Evolutionary conservation across 2,329 filamentous ascomycete species (phyloP).

Genomic region (Myriosclerotinia duriaeana): DNA sequence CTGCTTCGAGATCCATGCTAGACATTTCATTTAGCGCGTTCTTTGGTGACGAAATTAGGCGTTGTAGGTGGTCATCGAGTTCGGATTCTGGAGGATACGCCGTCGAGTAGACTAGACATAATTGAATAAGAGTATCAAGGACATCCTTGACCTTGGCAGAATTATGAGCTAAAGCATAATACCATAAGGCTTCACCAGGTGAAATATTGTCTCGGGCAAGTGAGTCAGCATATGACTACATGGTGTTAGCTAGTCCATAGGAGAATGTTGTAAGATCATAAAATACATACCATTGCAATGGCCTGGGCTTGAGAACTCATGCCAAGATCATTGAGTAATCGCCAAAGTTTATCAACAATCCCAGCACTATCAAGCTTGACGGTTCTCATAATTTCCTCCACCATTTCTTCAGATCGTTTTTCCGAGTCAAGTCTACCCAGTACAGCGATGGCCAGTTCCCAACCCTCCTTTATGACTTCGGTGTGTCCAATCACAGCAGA

Average conservation of each 20-base stretch:
- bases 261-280: neutral
- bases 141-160: constrained; percentile 78
- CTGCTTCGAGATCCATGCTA: constrained; percentile 74
- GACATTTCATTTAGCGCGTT: constrained; percentile 70
- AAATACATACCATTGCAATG: constrained; percentile 70
- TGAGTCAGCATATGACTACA: constrained; percentile 77
- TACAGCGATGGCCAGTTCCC: constrained; percentile 85
- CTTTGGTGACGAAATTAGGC: constrained; percentile 70
- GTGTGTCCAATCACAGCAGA: constrained; percentile 32
- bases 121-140: constrained; percentile 81
- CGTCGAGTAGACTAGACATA: constrained; percentile 81
- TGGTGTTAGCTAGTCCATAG: constrained; percentile 34
- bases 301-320: constrained; percentile 76
- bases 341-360: constrained; percentile 79
- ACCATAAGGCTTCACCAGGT: constrained; percentile 85
- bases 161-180: constrained; percentile 83
- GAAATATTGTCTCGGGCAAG: constrained; percentile 70
- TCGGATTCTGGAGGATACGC: constrained; percentile 71
- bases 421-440: constrained; percentile 77
- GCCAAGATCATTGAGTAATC: constrained; percentile 73
- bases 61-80: constrained; percentile 69
- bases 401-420: constrained; percentile 68
- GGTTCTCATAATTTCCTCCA: constrained; percentile 68
- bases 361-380: constrained; percentile 69
- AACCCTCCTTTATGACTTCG: constrained; percentile 63